phyloP scores from a whole-genome alignment of 2,329 filamentous ascomycete genomes.

The Sporothrix curviconia region DNA sequence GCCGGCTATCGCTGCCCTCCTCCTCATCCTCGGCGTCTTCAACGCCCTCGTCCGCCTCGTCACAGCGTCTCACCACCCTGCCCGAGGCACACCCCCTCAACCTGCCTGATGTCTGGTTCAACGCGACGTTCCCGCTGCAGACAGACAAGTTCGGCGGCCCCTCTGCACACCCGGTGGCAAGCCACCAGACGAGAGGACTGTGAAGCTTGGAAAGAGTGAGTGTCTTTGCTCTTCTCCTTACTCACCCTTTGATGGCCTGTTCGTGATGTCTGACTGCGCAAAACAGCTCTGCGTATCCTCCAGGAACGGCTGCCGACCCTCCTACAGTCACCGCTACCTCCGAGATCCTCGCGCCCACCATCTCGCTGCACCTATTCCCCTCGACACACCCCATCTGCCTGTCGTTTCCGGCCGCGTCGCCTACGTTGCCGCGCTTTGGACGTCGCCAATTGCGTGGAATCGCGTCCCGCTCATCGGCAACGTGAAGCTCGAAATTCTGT shows the following conservation, averaged over 20 bases:
- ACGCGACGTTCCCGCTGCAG: constrained; percentile 29
- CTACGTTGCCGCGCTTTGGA: constrained; percentile 92
- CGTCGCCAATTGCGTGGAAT: constrained; percentile 92
- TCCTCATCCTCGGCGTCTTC: background rate
- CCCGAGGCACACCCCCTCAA: constrained; percentile 24
- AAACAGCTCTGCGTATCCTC: constrained; percentile 54
- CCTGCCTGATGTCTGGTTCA: constrained; percentile 39
- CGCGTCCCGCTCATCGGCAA: constrained; percentile 85
- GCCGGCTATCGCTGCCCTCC: constrained; percentile 2
- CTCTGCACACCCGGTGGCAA: constrained; percentile 21
- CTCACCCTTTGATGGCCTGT: background rate
- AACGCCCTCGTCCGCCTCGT: background rate
- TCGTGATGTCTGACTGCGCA: too few species aligned
- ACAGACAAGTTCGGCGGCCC: background rate
- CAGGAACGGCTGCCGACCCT: constrained; percentile 62
- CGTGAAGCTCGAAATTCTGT: constrained; percentile 78
- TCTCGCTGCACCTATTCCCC: constrained; percentile 64
- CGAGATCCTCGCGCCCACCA: constrained; percentile 69
- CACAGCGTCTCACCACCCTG: constrained; percentile 19
- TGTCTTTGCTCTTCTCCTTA: constrained; percentile 4
- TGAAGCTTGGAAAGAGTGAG: constrained; percentile 59
- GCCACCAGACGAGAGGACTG: constrained; percentile 47
- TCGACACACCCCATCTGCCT: constrained; percentile 79
- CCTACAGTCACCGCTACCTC: constrained; percentile 59
- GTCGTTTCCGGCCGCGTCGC: constrained; percentile 85